Base-by-base conservation (phyloP, 202 grass and related monocot genomes). In the Setaria viridis region DNA sequence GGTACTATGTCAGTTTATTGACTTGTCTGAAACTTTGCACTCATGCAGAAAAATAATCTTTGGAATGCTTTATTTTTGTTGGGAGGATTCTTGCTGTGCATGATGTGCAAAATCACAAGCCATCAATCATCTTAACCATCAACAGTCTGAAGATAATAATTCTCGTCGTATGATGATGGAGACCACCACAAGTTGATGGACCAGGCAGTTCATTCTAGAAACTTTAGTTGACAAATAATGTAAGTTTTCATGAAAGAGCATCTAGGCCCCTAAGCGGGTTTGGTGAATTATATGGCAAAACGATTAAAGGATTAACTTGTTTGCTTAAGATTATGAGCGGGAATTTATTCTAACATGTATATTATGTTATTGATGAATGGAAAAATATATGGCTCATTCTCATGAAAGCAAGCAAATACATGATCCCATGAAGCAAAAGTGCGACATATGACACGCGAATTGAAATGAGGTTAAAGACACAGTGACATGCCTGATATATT, bases 161-260 rank as follows among this genome's bases (percentile, higher is more conserved):
- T 76, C 11, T 76, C 19, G 12, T 67, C 13, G 4, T 70, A 34
- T 39, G 25, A 75, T 70, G 84, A 84, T 80, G 62, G 69, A 76
- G 51, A 87, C 89, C 29, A 41, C 75, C 76, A n/a, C 69, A 56
- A 11, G 74, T 19, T 46, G 80, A 70, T 70, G 16, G 33, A 49
- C 48, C 13, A 54, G 16, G 10, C 19, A 42, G 15, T 72, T 77
- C 41, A 13, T 54, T 74, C 35, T 1, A 3, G 13, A 25, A 84
- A 42, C 41, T 45, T 35, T 11, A 14, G 30, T 85, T 80, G 68
- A 79, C 11, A 72, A 35, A 43, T 51, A 76, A 45, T 64, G 41
- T 62, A 55, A 80, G 51, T 84, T 5, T 70, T 69, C 25, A 25
- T 25, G 25, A 25, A 25, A 25, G 25, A 25, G 25, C 25, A 25